phyloP scores from a whole-genome alignment of 164 flowering plant species.

The Santalum album region DNA sequence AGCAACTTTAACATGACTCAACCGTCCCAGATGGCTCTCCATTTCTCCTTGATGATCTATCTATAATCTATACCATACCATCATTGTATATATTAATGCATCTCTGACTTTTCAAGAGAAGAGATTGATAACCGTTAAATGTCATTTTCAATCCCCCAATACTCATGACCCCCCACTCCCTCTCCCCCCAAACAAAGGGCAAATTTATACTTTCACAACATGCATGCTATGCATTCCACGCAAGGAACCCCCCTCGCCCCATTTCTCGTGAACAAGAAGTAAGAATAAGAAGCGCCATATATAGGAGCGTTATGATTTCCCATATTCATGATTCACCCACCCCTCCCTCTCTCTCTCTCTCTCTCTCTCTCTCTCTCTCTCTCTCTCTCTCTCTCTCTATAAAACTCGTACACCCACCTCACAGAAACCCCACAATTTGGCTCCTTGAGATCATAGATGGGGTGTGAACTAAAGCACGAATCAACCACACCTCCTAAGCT shows the following conservation, averaged over 20 bases:
- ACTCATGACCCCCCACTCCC: too few relatives aligned
- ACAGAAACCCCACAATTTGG: neutral
- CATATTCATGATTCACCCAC: neutral
- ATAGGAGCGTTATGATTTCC: neutral
- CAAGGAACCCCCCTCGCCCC: neutral
- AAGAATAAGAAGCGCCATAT: constrained; percentile 1
- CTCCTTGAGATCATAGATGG: constrained; percentile 9
- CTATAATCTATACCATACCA: too few relatives aligned
- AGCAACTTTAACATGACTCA: too few relatives aligned
- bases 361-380: neutral
- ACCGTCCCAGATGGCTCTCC: too few relatives aligned
- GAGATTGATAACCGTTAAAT: too few relatives aligned
- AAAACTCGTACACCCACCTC: neutral
- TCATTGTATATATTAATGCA: too few relatives aligned
- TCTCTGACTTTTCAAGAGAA: too few relatives aligned
- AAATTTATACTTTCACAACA: neutral
- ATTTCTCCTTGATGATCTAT: too few relatives aligned
- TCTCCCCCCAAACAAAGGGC: neutral
- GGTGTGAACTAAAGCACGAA: constrained; percentile 5
- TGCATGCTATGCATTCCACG: neutral
- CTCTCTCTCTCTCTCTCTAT: constrained; percentile 2
- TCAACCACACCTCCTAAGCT: constrained; percentile 41
- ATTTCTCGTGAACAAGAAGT: constrained; percentile 3
- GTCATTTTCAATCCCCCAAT: too few relatives aligned
- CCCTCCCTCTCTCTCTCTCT: neutral